Evolutionary conservation across 345 rosid genomes (phyloP).

Genomic region (Barbarea vulgaris): DNA sequence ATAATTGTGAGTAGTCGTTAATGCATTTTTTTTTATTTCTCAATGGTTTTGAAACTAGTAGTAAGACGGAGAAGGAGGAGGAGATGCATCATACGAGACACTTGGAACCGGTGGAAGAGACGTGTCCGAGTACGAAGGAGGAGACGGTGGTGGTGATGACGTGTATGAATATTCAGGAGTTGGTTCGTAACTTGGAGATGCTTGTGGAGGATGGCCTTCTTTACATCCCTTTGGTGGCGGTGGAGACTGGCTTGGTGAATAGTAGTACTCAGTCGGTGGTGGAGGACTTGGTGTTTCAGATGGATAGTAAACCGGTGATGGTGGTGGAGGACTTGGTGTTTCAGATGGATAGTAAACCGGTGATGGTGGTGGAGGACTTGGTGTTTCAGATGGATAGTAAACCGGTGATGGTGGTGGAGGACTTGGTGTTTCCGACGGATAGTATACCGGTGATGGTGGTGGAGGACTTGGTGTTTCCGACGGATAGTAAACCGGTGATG

Average conservation of each 20-base stretch:
- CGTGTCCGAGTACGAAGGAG: constrained; percentile 31
- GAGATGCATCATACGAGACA: constrained; percentile 60
- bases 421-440: background rate
- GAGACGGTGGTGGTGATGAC: constrained; percentile 46
- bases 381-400: constrained; percentile 15
- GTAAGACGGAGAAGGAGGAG: constrained; percentile 61
- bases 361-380: constrained; percentile 33
- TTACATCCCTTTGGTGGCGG: constrained; percentile 37
- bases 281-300: constrained; percentile 39
- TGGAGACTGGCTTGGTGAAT: constrained; percentile 42
- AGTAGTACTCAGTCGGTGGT: constrained; percentile 28
- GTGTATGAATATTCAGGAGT: constrained; percentile 41
- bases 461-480: constrained; percentile 4
- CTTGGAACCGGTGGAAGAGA: constrained; percentile 62
- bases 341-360: constrained; percentile 24
- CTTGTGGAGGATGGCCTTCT: constrained; percentile 40
- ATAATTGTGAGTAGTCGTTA: constrained; percentile 35
- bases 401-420: constrained; percentile 43
- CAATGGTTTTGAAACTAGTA: constrained; percentile 43
- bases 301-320: constrained; percentile 35
- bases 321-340: constrained; percentile 38
- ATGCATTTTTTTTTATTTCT: constrained; percentile 25
- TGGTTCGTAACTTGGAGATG: constrained; percentile 44
- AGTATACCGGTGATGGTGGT: constrained; percentile 33
- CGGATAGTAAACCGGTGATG: constrained; percentile 24